Base-by-base conservation (phyloP, 208 protist species). In the Trypanosoma lewisi region DNA sequence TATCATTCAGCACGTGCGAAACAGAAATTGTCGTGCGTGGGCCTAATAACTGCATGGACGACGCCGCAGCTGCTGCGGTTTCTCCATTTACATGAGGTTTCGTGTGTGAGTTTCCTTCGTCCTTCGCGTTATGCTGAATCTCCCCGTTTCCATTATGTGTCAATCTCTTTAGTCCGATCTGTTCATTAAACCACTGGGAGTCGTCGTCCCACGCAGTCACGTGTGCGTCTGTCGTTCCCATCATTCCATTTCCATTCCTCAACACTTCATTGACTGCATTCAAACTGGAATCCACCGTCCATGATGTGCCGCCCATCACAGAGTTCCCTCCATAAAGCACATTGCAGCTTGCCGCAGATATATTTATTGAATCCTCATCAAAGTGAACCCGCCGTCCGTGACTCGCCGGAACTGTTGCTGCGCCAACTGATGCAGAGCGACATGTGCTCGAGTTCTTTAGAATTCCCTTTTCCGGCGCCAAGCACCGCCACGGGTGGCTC, bases 111-210 rank as follows among this genome's bases (percentile, higher is more conserved):
- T 36, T 52, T 41, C 21, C 45, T 28, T 0, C 5, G 36, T 2
- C 27, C 31, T 21, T 8, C 2, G 54, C 36, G 60, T 54, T 37
- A 25, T 19, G 27, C 19, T 61, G 34, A 11, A 4, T n/a, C n/a
- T n/a, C n/a, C n/a, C n/a, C n/a, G n/a, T n/a, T n/a, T n/a, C n/a
- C n/a, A n/a, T n/a, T n/a, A n/a, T n/a, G n/a, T n/a, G n/a, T n/a
- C n/a, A n/a, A n/a, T n/a, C 7, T 11, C 34, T 41, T 23, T 7
- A 77, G 37, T 17, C 68, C 76, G 37, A 89, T 85, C 54, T 83
- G 69, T 23, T 74, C 57, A 39, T 85, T 83, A 50, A 89, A 89
- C 83, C 83, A 89, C 65, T 78, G 67, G 36, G 83, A 85, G 64
- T 89, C 78, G 4, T 66, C 73, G 1, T 68, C 79, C 83, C 83